Percentiles rank a stretch among this genome's conserved stretches.
Evolutionary conservation across 805 yeast species (phyloP).

Genomic region (Maudiozyma saulgeensis): DNA sequence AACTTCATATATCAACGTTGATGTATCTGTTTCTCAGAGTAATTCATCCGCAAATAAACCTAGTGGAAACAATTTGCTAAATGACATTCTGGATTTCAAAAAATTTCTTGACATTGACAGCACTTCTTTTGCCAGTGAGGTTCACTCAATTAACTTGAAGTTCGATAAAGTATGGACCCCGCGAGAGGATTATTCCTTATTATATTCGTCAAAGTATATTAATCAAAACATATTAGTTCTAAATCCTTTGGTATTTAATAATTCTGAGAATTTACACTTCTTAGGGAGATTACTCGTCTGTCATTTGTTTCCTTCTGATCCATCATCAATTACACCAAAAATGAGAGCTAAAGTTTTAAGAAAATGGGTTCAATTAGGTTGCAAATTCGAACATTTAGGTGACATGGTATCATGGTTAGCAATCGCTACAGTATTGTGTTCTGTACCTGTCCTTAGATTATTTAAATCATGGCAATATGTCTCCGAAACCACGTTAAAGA

Average conservation of each 20-base stretch:
- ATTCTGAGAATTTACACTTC: constrained; percentile 59
- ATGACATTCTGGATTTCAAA: constrained; percentile 28
- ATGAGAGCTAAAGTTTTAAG: constrained; percentile 56
- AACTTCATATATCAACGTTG: constrained; percentile 18
- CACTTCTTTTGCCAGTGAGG: constrained; percentile 48
- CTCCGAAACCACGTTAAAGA: constrained; percentile 45
- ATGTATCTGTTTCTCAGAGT: background rate
- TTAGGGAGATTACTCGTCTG: constrained; percentile 58
- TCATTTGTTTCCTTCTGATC: constrained; percentile 46
- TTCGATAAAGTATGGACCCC: constrained; percentile 73
- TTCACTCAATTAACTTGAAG: constrained; percentile 56
- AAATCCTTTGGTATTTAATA: constrained; percentile 73
- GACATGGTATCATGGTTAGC: constrained; percentile 95
- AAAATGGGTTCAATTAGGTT: constrained; percentile 82
- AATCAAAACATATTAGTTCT: constrained; percentile 29
- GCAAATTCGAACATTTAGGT: constrained; percentile 65
- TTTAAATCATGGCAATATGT: constrained; percentile 67
- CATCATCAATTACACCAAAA: constrained; percentile 7
- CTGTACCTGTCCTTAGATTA: constrained; percentile 71
- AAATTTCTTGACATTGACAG: constrained; percentile 47
- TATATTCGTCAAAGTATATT: constrained; percentile 40
- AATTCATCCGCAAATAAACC: background rate
- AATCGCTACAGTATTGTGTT: constrained; percentile 71
- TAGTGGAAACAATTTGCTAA: background rate
- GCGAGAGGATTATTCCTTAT: constrained; percentile 62